phyloP scores from a whole-genome alignment of 2,329 filamentous ascomycete species.

The Cladophialophora bantiana region DNA sequence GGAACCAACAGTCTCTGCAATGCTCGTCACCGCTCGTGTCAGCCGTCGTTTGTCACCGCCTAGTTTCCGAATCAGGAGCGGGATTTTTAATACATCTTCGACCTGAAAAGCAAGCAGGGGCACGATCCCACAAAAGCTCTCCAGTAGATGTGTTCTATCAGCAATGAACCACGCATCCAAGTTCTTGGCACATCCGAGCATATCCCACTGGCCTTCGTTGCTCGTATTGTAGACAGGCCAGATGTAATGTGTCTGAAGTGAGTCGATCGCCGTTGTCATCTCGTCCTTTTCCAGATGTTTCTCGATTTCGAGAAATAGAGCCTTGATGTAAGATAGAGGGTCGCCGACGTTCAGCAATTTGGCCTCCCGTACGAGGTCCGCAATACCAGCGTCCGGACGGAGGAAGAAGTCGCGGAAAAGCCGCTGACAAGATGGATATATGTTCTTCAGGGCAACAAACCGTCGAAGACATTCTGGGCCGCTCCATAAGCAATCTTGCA shows the following conservation, averaged over 20 bases:
- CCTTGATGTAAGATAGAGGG: conserved; percentile 19
- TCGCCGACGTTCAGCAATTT: conserved; percentile 9
- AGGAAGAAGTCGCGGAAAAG: conserved; percentile 22
- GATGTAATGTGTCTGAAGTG: conserved; percentile 14
- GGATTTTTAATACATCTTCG: conserved; percentile 15
- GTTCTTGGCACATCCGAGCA: conserved; percentile 13
- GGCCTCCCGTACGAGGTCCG: conserved; percentile 14
- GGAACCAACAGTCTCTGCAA: conserved; percentile 14
- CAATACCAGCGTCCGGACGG: conserved; percentile 8
- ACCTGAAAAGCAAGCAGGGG: conserved; percentile 19
- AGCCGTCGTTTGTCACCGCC: conserved; percentile 12
- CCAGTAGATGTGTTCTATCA: conserved; percentile 16
- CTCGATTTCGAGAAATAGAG: conserved; percentile 18
- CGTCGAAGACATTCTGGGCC: conserved; percentile 20
- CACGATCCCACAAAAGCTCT: conserved; percentile 17
- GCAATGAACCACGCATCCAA: conserved; percentile 16
- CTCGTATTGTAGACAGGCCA: conserved; percentile 11
- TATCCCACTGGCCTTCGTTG: conserved; percentile 13
- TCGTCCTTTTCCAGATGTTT: conserved; percentile 21
- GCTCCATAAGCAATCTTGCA: conserved; percentile 19
- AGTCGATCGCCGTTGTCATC: conserved; percentile 7
- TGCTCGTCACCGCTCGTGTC: conserved; percentile 20
- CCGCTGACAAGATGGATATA: conserved; percentile 21
- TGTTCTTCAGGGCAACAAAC: conserved; percentile 21
- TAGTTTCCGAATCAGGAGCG: conserved; percentile 14